These are phyloP conservation scores for Auricularia sp. DNA, from an alignment of 768 basidiomycete species.

Conservation along the genomic window DNA sequence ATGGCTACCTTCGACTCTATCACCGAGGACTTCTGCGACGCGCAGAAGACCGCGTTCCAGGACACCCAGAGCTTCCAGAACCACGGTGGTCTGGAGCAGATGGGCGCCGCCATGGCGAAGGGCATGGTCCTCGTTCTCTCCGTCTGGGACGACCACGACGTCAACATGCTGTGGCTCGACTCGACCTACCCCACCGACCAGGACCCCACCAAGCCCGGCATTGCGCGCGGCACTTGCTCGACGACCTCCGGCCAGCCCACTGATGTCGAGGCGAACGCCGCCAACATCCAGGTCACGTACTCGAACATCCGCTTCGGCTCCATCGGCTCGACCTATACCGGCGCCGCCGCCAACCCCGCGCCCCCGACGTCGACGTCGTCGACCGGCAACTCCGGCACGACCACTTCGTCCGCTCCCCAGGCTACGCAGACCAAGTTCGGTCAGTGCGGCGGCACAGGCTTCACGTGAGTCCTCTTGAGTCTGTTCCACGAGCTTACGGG, in stretches of 20 bases:
- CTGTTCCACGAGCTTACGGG: background rate
- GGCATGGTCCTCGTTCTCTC: conserved; percentile 43
- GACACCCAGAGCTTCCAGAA: conserved; percentile 33
- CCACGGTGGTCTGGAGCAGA: conserved; percentile 32
- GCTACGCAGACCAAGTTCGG: conserved; percentile 12
- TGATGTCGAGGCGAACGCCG: conserved; percentile 30
- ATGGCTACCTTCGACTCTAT: conserved; percentile 34
- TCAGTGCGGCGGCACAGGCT: conserved; percentile 17
- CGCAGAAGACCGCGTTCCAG: conserved; percentile 34
- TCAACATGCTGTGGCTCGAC: conserved; percentile 51
- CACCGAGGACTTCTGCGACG: conserved; percentile 37
- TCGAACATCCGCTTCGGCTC: conserved; percentile 40
- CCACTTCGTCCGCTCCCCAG: conserved; percentile 1
- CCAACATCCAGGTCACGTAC: conserved; percentile 38
- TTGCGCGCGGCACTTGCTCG: conserved; percentile 41
- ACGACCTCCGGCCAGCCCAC: conserved; percentile 37
- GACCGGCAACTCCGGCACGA: background rate
- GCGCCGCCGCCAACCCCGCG: background rate
- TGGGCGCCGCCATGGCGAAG: conserved; percentile 25
- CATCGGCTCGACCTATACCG: conserved; percentile 2
- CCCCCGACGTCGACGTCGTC: conserved; percentile 8
- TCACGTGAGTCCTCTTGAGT: conserved; percentile 1
- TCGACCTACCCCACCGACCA: conserved; percentile 33
- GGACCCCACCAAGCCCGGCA: conserved; percentile 30
- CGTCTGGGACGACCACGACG: conserved; percentile 47